Base-by-base conservation (phyloP, 805 yeast genomes). In the Saccharomycopsis sp. region DNA sequence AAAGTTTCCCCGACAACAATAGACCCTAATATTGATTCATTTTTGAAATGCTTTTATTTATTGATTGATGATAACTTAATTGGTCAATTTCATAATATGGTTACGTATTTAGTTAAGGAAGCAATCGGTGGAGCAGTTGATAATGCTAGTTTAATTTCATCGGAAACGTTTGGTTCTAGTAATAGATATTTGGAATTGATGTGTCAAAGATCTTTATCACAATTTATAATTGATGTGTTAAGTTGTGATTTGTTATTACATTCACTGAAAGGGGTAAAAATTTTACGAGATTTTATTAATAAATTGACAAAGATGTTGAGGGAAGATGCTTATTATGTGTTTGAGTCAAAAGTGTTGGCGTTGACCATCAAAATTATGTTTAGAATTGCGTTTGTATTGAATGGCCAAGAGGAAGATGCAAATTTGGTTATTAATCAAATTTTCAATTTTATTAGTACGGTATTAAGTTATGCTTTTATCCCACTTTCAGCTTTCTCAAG, bases 41-140 rank as follows among this genome's bases (percentile, higher is more conserved):
- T 49, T 28, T 38, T 49, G 34, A 45, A 32, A 11, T 38, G 50
- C 20, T 47, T 49, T 36, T 45, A 46, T 29, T 16, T 40, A 11
- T 29, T 48, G 17, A 28, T 42, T 19, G 45, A 45, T 20, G 40
- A 38, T 27, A 35, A 42, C 21, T 14, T 45, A 19, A 38, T 48
- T 22, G 40, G 27, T 13, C 42, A 48, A 4, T 24, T 38, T 22
- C 45, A 43, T 14, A 39, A 35, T 26, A 17, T 43, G 32, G 37
- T 22, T 8, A 4, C 40, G 6, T 19, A 40, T 24, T 5, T 35
- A 6, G 9, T 37, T 3, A 35, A 27, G 22, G 41, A 29, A 9
- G 19, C 6, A 14, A 5, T 14, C 1, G n/a, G 16, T 19, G n/a
- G n/a, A n/a, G n/a, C n/a, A n/a, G n/a, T n/a, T n/a, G 40, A 42